phyloP scores from a whole-genome alignment of 495 filamentous ascomycete species.

The Penicillium silybi region DNA sequence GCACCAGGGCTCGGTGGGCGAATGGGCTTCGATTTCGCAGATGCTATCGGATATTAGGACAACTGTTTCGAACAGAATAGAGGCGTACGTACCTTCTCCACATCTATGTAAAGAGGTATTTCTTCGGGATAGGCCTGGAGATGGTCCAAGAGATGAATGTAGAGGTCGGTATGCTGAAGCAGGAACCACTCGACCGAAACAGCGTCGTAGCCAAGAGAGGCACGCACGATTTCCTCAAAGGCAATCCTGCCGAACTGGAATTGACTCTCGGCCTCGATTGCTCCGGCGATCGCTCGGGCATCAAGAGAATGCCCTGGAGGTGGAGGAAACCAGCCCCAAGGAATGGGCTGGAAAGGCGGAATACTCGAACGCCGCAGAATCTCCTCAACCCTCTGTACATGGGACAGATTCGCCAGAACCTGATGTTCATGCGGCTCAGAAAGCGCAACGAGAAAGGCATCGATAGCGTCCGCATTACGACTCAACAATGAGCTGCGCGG shows the following conservation, averaged over 20 bases:
- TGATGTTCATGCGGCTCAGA: slow-evolving; percentile 25
- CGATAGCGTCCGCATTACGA: slow-evolving; percentile 31
- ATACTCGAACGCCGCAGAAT: slow-evolving; percentile 33
- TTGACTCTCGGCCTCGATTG: slow-evolving; percentile 42
- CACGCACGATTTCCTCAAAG: slow-evolving; percentile 42
- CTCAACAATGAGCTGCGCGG: slow-evolving; percentile 33
- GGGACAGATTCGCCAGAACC: slow-evolving; percentile 27
- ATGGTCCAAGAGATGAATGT: slow-evolving; percentile 34
- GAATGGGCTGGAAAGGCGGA: slow-evolving; percentile 14
- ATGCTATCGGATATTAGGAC: slow-evolving; percentile 16
- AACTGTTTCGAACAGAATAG: background rate
- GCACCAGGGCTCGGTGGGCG: slow-evolving; percentile 33
- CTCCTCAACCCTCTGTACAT: slow-evolving; percentile 43
- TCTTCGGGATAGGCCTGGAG: slow-evolving; percentile 34
- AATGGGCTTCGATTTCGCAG: slow-evolving; percentile 37
- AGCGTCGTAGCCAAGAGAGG: slow-evolving; percentile 33
- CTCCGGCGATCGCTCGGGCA: slow-evolving; percentile 25
- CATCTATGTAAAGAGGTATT: slow-evolving; percentile 28
- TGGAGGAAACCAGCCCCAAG: slow-evolving; percentile 41
- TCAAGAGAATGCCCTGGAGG: slow-evolving; percentile 17
- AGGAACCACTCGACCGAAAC: slow-evolving; percentile 40
- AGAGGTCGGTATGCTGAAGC: slow-evolving; percentile 37
- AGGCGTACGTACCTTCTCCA: slow-evolving; percentile 30
- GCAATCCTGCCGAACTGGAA: slow-evolving; percentile 38
- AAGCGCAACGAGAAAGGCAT: slow-evolving; percentile 28